These are phyloP conservation scores for Cubamyces sp. DNA, from an alignment of 768 basidiomycete genomes.

Conservation along the genomic window DNA sequence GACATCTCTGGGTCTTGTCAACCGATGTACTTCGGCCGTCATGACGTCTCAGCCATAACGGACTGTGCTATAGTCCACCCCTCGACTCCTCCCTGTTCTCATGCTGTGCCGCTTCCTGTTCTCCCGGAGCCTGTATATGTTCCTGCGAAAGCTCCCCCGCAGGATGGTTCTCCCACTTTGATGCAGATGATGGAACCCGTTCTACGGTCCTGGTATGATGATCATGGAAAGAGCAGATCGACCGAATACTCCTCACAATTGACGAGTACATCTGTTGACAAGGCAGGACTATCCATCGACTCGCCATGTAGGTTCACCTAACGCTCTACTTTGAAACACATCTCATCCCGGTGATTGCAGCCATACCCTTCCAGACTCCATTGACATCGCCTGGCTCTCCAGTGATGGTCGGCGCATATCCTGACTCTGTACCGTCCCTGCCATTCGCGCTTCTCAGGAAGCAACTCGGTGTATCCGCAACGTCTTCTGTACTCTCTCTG, in stretches of 20 bases:
- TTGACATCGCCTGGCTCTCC: slow-evolving; percentile 21
- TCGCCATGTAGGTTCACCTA: background rate
- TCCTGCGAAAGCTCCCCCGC: background rate
- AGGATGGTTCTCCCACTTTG: slow-evolving; percentile 22
- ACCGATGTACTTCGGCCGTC: background rate
- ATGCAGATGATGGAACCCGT: slow-evolving; percentile 33
- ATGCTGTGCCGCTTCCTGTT: background rate
- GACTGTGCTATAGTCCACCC: slow-evolving; percentile 29
- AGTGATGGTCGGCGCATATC: background rate
- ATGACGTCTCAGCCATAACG: slow-evolving; percentile 22
- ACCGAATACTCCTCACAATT: slow-evolving; percentile 7
- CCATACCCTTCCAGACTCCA: slow-evolving; percentile 25
- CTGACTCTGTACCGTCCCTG: background rate
- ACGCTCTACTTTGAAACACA: too few relatives aligned
- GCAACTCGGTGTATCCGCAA: slow-evolving; percentile 6
- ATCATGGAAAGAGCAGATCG: background rate
- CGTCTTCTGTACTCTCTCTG: slow-evolving; percentile 13
- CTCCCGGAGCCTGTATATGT: slow-evolving; percentile 7
- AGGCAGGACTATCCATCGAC: background rate
- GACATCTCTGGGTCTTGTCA: slow-evolving; percentile 21
- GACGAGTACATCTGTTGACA: background rate
- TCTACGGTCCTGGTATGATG: slow-evolving; percentile 27
- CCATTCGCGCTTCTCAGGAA: slow-evolving; percentile 18
- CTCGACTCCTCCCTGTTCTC: slow-evolving; percentile 25
- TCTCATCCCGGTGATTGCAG: background rate